These are phyloP conservation scores for Coniella lustricola DNA, from an alignment of 2,329 filamentous ascomycete species.

Conservation along the genomic window DNA sequence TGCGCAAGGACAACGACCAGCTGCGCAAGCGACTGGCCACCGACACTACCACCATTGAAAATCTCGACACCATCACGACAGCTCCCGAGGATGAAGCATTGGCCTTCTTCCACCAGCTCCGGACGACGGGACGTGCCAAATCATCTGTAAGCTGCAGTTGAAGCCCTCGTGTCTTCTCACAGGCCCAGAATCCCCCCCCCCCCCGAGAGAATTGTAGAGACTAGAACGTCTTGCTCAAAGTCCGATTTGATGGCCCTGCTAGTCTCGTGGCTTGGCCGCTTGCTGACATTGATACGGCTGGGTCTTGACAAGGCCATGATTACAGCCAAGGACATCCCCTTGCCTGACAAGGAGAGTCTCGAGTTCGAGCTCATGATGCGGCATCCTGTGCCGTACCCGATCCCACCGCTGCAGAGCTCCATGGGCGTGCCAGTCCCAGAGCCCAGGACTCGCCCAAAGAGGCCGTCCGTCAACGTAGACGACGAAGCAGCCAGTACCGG, in stretches of 20 bases:
- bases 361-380: slow-evolving; percentile 16
- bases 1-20: slow-evolving; percentile 3
- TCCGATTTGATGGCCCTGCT: too few species aligned
- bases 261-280: neutral
- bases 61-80: neutral
- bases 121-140: neutral
- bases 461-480: neutral
- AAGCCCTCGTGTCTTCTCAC: neutral
- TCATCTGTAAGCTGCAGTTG: neutral
- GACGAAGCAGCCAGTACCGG: too few species aligned
- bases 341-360: slow-evolving; percentile 5
- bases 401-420: neutral
- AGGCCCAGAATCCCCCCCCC: too few species aligned
- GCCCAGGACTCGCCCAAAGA: neutral
- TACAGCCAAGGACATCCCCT: neutral
- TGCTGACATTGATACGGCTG: neutral
- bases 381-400: slow-evolving; percentile 11
- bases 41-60: neutral
- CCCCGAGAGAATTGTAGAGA: too few species aligned
- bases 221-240: too few species aligned
- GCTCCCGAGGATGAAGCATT: slow-evolving; percentile 7
- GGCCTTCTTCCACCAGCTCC: neutral
- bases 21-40: neutral
- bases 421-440: neutral
- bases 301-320: neutral